Evolutionary conservation across 257 asterid species (phyloP).

Genomic region (Verbena officinalis): DNA sequence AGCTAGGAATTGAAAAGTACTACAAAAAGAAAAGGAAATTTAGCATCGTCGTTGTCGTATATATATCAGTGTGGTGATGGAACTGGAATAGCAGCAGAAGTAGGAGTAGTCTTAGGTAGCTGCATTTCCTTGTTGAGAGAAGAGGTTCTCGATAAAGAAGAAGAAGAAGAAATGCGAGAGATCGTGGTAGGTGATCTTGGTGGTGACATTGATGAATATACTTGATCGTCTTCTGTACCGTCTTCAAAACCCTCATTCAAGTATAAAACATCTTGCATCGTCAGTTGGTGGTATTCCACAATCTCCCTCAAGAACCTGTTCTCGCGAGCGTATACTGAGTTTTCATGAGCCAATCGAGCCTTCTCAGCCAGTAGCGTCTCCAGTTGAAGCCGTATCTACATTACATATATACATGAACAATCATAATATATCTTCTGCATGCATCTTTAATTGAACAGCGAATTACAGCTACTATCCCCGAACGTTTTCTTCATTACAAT

Average conservation of each 20-base stretch:
- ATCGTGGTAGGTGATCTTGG: conserved; percentile 43
- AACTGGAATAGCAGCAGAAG: no score
- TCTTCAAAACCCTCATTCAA: conserved; percentile 80
- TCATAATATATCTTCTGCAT: no score
- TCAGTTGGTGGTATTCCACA: conserved; percentile 88
- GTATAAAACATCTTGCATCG: conserved; percentile 84
- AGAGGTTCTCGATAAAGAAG: conserved; percentile 43
- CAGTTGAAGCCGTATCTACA: conserved; percentile 77
- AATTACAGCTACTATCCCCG: no score
- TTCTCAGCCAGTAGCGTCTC: conserved; percentile 94
- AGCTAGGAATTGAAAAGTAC: no score
- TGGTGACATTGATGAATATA: conserved; percentile 48
- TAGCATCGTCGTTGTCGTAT: no score
- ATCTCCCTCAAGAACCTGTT: conserved; percentile 92
- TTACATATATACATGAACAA: no score
- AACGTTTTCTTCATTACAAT: no score
- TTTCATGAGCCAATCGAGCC: conserved; percentile 84
- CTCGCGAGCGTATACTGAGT: conserved; percentile 83
- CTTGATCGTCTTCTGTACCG: conserved; percentile 62
- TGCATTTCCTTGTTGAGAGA: conserved; percentile 21
- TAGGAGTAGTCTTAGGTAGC: not conserved
- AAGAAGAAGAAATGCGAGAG: conserved; percentile 30
- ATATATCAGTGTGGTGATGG: no score
- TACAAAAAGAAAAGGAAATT: no score
- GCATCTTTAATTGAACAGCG: no score